Evolutionary conservation across 306 rosid species (phyloP).

Genomic region (Rosa rugosa): DNA sequence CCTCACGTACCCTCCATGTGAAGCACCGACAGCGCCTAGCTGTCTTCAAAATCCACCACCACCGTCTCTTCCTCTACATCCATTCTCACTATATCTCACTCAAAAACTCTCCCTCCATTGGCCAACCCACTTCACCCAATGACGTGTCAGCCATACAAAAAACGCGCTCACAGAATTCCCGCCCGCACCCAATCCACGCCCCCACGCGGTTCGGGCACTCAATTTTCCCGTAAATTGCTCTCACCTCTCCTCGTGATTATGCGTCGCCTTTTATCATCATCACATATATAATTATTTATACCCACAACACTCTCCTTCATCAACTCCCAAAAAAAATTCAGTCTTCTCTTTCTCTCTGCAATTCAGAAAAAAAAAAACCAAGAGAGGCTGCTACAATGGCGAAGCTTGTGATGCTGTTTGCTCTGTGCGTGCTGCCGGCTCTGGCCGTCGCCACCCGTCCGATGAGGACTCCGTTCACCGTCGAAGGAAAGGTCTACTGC

Average conservation of each 20-base stretch:
- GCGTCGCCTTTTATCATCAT: not conserved
- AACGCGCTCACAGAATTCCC: not conserved
- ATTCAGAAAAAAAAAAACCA: not conserved
- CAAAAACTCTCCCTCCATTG: not conserved
- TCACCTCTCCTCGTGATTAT: not conserved
- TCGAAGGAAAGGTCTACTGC: constrained; percentile 72
- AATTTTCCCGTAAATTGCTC: not conserved
- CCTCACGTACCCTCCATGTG: constrained; percentile 28
- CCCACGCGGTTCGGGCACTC: not conserved
- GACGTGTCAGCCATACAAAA: not conserved
- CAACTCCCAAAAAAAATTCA: not conserved
- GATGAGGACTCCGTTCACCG: constrained; percentile 43
- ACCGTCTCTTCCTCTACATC: constrained; percentile 8
- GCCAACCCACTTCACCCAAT: not conserved
- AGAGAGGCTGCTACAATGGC: constrained; percentile 35
- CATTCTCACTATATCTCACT: not conserved
- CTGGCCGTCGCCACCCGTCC: constrained; percentile 66
- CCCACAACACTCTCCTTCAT: not conserved
- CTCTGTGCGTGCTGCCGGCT: constrained; percentile 63
- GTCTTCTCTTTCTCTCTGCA: not conserved
- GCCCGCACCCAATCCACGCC: not conserved
- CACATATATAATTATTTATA: not conserved
- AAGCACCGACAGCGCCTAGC: constrained; percentile 32
- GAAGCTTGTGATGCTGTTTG: constrained; percentile 38
- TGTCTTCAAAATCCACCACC: constrained; percentile 1